Conservation (phyloP, 2,329 filamentous ascomycete genomes). For the Huntiella savannae region DNA sequence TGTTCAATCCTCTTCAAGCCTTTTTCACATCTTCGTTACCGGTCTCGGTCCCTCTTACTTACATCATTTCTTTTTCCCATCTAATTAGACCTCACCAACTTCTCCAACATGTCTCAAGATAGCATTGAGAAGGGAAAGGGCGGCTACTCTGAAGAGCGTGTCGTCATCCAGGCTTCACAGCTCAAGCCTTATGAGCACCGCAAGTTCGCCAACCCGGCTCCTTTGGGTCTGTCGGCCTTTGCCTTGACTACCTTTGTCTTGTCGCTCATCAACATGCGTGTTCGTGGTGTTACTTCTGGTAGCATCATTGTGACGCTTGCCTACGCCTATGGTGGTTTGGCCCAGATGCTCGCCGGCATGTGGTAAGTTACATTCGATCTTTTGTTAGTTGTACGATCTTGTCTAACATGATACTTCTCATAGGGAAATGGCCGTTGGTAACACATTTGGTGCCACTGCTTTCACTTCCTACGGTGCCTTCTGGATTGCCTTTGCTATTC, state of each 20-base stretch:
- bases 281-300: slow-evolving; percentile 37
- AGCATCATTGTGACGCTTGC: slow-evolving; percentile 52
- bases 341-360: slow-evolving; percentile 70
- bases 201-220: slow-evolving; percentile 64
- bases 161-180: slow-evolving; percentile 41
- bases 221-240: slow-evolving; percentile 59
- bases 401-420: neutral
- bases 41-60: slow-evolving; percentile 6
- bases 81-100: slow-evolving; percentile 9
- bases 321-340: slow-evolving; percentile 57
- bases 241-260: slow-evolving; percentile 70
- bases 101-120: slow-evolving; percentile 11
- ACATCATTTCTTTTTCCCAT: slow-evolving; percentile 2
- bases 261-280: slow-evolving; percentile 51
- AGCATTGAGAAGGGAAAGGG: slow-evolving; percentile 10
- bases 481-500: slow-evolving; percentile 59
- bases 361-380: slow-evolving; percentile 36
- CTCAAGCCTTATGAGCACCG: slow-evolving; percentile 45
- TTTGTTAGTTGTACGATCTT: neutral
- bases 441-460: slow-evolving; percentile 70
- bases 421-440: slow-evolving; percentile 74
- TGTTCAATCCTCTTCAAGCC: slow-evolving; percentile 1
- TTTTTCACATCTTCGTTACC: neutral
- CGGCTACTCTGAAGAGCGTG: slow-evolving; percentile 10
- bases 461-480: slow-evolving; percentile 69